A percentile compares a stretch with the other conserved stretches of the same genome.
Conservation (phyloP, 345 rosid genomes). For the Sisymbrium irio region DNA sequence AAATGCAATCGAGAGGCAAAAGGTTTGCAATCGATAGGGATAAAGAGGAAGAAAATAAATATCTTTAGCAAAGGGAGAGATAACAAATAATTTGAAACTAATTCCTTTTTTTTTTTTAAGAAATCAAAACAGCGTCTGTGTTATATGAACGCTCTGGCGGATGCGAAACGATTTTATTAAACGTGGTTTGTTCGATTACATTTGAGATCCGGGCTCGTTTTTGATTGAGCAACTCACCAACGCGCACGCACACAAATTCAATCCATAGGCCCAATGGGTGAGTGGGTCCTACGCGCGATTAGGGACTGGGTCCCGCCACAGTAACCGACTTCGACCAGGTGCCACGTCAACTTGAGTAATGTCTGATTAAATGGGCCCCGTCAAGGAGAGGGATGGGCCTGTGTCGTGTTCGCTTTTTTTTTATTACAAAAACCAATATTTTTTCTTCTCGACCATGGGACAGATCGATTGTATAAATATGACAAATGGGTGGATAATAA, state of each 20-base stretch:
- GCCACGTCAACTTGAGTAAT: conserved; percentile 33
- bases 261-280: conserved; percentile 3
- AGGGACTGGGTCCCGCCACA: neutral
- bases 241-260: conserved; percentile 11
- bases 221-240: conserved; percentile 14
- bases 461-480: neutral
- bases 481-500: conserved; percentile 2
- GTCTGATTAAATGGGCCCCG: conserved; percentile 19
- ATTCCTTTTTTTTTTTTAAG: conserved; percentile 2
- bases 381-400: neutral
- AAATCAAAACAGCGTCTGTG: neutral
- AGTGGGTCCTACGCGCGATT: neutral
- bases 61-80: no score
- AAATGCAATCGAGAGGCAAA: neutral
- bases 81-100: neutral
- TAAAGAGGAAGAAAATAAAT: neutral
- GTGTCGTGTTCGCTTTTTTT: neutral
- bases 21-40: neutral
- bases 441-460: neutral
- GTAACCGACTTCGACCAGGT: conserved; percentile 15
- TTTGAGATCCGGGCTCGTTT: conserved; percentile 29
- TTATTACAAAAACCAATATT: neutral
- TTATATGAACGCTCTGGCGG: conserved; percentile 19
- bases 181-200: neutral
- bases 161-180: conserved; percentile 6